Base-by-base conservation (phyloP, 2,329 filamentous ascomycete species). In the Hymenoscyphus scutula region DNA sequence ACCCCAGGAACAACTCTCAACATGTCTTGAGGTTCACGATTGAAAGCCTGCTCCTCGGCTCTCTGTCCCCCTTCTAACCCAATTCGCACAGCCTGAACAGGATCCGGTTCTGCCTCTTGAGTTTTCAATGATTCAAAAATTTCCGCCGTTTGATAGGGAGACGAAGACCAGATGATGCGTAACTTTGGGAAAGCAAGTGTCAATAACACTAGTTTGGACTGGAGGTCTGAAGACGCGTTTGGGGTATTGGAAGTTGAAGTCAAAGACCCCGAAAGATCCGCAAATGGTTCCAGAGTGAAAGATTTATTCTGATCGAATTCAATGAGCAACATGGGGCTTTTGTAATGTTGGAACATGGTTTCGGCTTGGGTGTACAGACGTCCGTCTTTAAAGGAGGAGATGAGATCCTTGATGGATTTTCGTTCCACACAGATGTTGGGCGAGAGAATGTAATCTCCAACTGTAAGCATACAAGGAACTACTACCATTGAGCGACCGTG, bases 301-400 rank as follows among this genome's bases (percentile, higher is more conserved):
- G 91, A 94, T 76, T 96, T 97, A 79, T 96, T 94, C 74, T 96
- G 90, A 74, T 97, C 93, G 75, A 99, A 99, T 76, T 99, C 95
- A 72, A 99, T 98, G 53, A 99, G 85, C 6, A 99, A 86, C 85
- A 98, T 91, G 0, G 92, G 89, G 68, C 78, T 87, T 72, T 89
- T 89, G 84, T 99, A 99, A 78, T 98, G 88, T 74, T 91, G 87
- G 63, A 96, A 89, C 94, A 99, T 98, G 56, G 90, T 88, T 77
- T 98, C 94, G 48, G 90, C 89, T 79, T 99, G 95, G 70, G 86
- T 91, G 79, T 92, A 99, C 15, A 99, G 83, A 1, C 95, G 89
- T 13, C 95, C 95, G 74, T 97, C 93, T 69, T 89, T 89, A 78
- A 99, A 92, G 0, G 92, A 97, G 61, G 88, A 88, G 76, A 98